Base-by-base conservation (phyloP, 1,284 basidiomycete species). In the Paramarasmius palmivorus region DNA sequence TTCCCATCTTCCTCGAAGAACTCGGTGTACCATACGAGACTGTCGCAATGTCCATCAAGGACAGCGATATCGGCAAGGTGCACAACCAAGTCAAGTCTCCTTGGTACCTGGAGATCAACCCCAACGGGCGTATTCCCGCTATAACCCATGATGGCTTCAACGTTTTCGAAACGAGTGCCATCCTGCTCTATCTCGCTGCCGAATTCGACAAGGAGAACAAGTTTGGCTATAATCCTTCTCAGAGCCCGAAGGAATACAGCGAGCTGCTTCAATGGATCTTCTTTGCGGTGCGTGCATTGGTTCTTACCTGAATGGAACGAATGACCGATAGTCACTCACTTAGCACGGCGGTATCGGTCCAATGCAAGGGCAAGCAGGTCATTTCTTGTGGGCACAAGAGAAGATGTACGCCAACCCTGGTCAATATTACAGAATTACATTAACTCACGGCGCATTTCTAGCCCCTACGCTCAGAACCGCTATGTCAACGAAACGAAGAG, bases 81-180 rank as follows among this genome's bases (percentile, higher is more conserved):
- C 46, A 35, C 29, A 29, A 38, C 48, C 35, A 42, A 37, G 45
- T 57, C 38, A 49, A 62, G 57, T 50, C 59, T 52, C 57, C 58
- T 8, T 54, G 51, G 54, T 63, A 60, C 38, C 50, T 66, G 35
- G 59, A 62, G 37, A 34, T 67, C 36, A 67, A 84, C 68, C 84
- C 83, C 9, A 86, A 86, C 62, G 84, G 84, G 14, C 72, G 82
- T 36, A 85, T 86, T 57, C 84, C 84, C 17, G 79, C 79, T 10
- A 65, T 84, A 15, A 66, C 77, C 25, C 77, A 83, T 57, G 66
- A 71, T 7, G 64, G 67, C 44, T 81, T 82, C 56, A 63, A 65
- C 19, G 74, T 87, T 19, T 86, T 83, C 59, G 86, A 88, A 63
- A 78, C 73, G 12, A 79, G 78, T 4, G 79, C 79, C 6, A 84